Evolutionary conservation across 2,329 filamentous ascomycete species (phyloP).

Genomic region (Alternaria rosae): DNA sequence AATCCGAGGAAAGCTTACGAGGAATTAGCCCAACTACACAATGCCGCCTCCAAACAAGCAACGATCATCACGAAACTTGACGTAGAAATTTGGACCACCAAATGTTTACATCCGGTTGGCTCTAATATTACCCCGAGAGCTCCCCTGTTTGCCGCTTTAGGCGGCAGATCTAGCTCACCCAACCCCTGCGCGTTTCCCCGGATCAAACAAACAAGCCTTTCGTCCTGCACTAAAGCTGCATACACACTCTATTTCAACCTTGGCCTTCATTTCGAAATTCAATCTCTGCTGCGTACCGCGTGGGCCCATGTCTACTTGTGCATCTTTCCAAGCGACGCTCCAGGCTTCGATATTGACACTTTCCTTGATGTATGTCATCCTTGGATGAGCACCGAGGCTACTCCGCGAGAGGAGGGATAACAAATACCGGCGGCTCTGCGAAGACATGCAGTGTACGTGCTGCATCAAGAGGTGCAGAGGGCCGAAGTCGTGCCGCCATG

Average conservation of each 20-base stretch:
- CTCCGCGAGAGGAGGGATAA: slow-evolving; percentile 17
- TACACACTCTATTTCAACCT: slow-evolving; percentile 43
- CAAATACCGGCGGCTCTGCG: slow-evolving; percentile 31
- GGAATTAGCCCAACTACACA: slow-evolving; percentile 22
- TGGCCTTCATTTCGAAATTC: slow-evolving; percentile 34
- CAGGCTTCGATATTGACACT: slow-evolving; percentile 23
- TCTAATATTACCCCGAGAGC: slow-evolving; percentile 4
- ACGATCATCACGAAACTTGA: slow-evolving; percentile 30
- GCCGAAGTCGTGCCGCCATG: slow-evolving; percentile 1
- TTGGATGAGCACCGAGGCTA: slow-evolving; percentile 15
- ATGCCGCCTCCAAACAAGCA: slow-evolving; percentile 30
- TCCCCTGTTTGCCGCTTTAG: slow-evolving; percentile 26
- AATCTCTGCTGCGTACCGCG: slow-evolving; percentile 17
- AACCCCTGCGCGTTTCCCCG: slow-evolving; percentile 20
- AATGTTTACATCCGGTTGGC: slow-evolving; percentile 12
- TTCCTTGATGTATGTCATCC: slow-evolving; percentile 27
- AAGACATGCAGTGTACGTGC: not conserved
- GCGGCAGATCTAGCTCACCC: slow-evolving; percentile 21
- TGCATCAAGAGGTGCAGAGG: not conserved
- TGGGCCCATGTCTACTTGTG: slow-evolving; percentile 15
- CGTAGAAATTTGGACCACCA: slow-evolving; percentile 16
- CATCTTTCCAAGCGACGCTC: slow-evolving; percentile 14
- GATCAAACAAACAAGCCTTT: slow-evolving; percentile 25
- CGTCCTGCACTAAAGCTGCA: slow-evolving; percentile 33
- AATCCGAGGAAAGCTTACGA: slow-evolving; percentile 22